Percentiles rank a stretch among this genome's conserved stretches.
phyloP scores from a whole-genome alignment of 148 eudicot species.

The Vaccinium macrocarpon region DNA sequence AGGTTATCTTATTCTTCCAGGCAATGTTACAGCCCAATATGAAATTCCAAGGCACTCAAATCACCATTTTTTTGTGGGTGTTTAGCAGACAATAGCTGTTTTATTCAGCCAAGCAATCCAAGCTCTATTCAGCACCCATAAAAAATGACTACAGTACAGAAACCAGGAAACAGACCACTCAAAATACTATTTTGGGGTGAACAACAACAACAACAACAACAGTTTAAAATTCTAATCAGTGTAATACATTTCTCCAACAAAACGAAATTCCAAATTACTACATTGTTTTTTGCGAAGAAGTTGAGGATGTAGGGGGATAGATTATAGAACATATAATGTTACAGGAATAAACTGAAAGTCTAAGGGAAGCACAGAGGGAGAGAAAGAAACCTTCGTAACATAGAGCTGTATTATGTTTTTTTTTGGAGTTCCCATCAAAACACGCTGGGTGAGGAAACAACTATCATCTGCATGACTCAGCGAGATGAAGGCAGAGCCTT shows the following conservation, averaged over 20 bases:
- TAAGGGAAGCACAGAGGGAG: neutral
- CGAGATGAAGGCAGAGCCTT: slow-evolving; percentile 64
- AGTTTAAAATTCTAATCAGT: neutral
- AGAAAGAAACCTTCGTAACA: neutral
- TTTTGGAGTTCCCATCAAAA: neutral
- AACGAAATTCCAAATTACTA: neutral
- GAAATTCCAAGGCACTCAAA: neutral
- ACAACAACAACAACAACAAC: no score
- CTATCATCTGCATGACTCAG: slow-evolving; percentile 19
- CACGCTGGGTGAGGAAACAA: neutral
- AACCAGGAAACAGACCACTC: neutral
- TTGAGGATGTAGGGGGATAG: neutral
- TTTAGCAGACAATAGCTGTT: neutral
- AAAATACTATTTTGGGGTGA: neutral
- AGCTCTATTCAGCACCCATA: neutral
- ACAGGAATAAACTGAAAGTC: neutral
- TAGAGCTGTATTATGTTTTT: neutral
- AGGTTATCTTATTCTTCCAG: neutral
- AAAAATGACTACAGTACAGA: neutral
- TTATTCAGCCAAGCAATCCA: neutral
- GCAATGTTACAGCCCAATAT: neutral
- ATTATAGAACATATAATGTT: neutral
- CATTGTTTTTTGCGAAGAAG: neutral
- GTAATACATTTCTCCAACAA: neutral
- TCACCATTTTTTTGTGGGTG: neutral